Conservation (phyloP, 768 basidiomycete species). For the Dioszegia crocea region DNA sequence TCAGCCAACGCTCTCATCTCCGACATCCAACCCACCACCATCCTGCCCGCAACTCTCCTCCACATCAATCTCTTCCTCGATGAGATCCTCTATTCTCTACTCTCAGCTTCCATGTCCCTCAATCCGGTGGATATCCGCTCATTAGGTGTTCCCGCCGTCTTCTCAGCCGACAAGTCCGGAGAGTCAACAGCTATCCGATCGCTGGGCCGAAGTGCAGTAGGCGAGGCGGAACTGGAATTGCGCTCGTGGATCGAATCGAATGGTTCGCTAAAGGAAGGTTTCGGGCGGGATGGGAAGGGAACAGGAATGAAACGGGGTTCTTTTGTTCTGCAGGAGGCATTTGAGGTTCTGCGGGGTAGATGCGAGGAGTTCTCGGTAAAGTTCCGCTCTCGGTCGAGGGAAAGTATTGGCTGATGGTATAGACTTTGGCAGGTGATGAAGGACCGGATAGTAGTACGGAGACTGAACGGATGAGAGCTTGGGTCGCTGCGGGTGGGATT, state of each 20-base stretch:
- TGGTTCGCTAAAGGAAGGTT: conserved; percentile 15
- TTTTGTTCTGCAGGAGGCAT: conserved; percentile 51
- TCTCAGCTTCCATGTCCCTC: conserved; percentile 32
- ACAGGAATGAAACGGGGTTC: conserved; percentile 21
- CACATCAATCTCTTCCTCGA: conserved; percentile 47
- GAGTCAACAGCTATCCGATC: conserved; percentile 47
- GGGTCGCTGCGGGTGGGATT: conserved; percentile 63
- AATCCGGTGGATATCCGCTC: conserved; percentile 39
- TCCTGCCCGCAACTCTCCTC: conserved; percentile 70
- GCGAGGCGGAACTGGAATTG: conserved; percentile 89
- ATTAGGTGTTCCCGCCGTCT: conserved; percentile 40
- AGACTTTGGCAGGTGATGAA: conserved; percentile 86
- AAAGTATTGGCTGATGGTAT: conserved; percentile 60
- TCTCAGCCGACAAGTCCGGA: conserved; percentile 24
- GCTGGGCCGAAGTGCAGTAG: conserved; percentile 82
- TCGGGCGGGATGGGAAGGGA: conserved; percentile 28
- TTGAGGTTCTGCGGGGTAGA: conserved; percentile 63
- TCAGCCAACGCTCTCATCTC: conserved; percentile 89
- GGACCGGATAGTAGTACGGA: conserved; percentile 77
- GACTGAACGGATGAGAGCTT: conserved; percentile 62
- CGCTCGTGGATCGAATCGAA: conserved; percentile 77
- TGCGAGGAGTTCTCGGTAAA: conserved; percentile 43
- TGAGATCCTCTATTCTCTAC: conserved; percentile 35
- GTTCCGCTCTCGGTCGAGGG: conserved; percentile 9
- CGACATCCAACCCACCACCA: conserved; percentile 84